Percentiles rank a stretch among this genome's conserved stretches.
These are phyloP conservation scores for Russula sp. DNA, from an alignment of 768 basidiomycete species.

Conservation along the genomic window DNA sequence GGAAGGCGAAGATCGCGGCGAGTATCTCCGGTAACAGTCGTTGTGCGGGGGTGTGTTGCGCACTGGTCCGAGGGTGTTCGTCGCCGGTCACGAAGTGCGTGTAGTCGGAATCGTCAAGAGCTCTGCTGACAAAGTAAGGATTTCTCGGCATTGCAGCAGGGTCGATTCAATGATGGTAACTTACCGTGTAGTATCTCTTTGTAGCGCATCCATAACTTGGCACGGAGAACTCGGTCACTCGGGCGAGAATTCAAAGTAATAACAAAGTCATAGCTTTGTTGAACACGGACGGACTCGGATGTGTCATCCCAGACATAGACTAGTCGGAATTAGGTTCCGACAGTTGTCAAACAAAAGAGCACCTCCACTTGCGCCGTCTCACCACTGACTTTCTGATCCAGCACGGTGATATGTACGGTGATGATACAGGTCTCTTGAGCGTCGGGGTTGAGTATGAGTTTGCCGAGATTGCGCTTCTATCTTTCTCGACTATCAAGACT, in stretches of 20 bases:
- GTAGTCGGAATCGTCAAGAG: background rate
- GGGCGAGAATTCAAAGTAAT: background rate
- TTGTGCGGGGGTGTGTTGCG: background rate
- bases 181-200: background rate
- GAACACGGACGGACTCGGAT: too few relatives aligned
- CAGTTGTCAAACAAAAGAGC: too few relatives aligned
- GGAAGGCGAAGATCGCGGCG: constrained; percentile 14
- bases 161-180: background rate
- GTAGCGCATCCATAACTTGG: background rate
- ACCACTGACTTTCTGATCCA: too few relatives aligned
- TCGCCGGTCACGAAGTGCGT: background rate
- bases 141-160: background rate
- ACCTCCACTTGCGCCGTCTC: too few relatives aligned
- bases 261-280: background rate
- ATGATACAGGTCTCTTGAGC: background rate
- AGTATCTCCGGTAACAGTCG: constrained; percentile 23
- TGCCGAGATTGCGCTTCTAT: too few relatives aligned
- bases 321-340: too few relatives aligned
- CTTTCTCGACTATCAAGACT: too few relatives aligned
- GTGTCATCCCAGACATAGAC: too few relatives aligned
- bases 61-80: background rate
- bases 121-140: background rate
- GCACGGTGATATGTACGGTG: too few relatives aligned
- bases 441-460: background rate
- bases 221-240: background rate